Evolutionary conservation across 2,329 filamentous ascomycete genomes (phyloP).

Genomic region (Periconia macrospinosa): DNA sequence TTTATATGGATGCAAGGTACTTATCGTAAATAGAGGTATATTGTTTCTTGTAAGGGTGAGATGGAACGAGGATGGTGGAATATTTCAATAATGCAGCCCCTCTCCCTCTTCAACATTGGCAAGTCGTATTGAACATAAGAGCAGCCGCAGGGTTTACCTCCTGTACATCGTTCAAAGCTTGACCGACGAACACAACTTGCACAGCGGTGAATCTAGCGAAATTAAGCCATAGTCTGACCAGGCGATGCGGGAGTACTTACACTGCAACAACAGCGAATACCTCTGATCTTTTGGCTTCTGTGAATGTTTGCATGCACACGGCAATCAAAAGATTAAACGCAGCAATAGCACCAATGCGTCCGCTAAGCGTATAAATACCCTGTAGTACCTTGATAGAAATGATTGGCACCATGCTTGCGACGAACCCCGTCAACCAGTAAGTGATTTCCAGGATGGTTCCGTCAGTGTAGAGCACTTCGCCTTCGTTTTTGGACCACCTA

Average conservation of each 20-base stretch:
- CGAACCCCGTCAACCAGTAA: slow-evolving; percentile 5
- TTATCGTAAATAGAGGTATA: no score
- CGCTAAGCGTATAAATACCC: neutral
- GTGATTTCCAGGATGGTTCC: neutral
- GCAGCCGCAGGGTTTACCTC: neutral
- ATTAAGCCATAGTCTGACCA: neutral
- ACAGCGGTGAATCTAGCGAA: slow-evolving; percentile 7
- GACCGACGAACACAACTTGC: slow-evolving; percentile 6
- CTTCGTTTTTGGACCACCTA: neutral
- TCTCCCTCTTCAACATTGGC: neutral
- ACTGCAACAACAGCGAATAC: slow-evolving; percentile 29
- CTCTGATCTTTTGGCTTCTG: slow-evolving; percentile 24
- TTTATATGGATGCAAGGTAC: no score
- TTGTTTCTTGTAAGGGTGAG: no score
- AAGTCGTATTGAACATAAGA: neutral
- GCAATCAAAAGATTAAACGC: slow-evolving; percentile 26
- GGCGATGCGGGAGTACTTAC: slow-evolving; percentile 18
- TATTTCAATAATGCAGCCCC: no score
- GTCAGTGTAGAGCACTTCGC: neutral
- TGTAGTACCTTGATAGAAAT: slow-evolving; percentile 1
- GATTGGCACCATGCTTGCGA: slow-evolving; percentile 7
- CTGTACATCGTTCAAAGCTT: neutral
- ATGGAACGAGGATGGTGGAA: no score
- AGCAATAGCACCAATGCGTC: slow-evolving; percentile 18
- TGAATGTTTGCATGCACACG: slow-evolving; percentile 19